phyloP scores from a whole-genome alignment of 139 green algal genomes.

The Diplosphaera chodatii region DNA sequence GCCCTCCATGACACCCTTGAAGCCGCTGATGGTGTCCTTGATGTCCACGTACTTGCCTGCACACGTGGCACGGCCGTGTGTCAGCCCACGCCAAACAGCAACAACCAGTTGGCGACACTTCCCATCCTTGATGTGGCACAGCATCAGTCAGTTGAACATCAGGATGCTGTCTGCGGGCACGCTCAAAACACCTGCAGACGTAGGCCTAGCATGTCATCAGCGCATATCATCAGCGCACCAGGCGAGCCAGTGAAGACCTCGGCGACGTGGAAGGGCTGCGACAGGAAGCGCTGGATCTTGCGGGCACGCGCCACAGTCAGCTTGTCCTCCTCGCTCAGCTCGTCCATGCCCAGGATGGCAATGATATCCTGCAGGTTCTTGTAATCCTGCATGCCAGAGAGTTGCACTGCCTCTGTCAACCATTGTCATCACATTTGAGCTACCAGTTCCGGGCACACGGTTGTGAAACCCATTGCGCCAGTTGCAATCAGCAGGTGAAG shows the following conservation, averaged over 20 bases:
- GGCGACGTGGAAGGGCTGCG: conserved; percentile 97
- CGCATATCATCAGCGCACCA: conserved; percentile 3
- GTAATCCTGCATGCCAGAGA: conserved; percentile 64
- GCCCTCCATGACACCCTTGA: conserved; percentile 86
- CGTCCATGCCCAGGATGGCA: conserved; percentile 99
- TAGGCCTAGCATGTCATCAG: background rate
- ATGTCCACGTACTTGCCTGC: conserved; percentile 94
- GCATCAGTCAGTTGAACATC: no score
- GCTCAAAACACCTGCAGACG: background rate
- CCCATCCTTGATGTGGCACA: no score
- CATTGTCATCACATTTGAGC: no score
- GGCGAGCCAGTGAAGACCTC: conserved; percentile 98
- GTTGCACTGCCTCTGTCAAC: no score
- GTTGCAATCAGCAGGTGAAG: no score
- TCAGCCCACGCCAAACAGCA: no score
- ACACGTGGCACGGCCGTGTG: no score
- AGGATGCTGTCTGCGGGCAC: background rate
- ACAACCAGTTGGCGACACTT: no score
- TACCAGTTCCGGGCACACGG: no score
- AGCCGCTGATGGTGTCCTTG: conserved; percentile 88
- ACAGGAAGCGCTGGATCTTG: conserved; percentile 99
- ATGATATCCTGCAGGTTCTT: conserved; percentile 99
- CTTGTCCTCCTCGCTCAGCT: conserved; percentile 99
- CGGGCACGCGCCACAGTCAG: conserved; percentile 92
- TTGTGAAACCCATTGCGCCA: no score